Conservation (phyloP, 164 flowering plant species). For the grape (Vitis vinifera) region DNA sequence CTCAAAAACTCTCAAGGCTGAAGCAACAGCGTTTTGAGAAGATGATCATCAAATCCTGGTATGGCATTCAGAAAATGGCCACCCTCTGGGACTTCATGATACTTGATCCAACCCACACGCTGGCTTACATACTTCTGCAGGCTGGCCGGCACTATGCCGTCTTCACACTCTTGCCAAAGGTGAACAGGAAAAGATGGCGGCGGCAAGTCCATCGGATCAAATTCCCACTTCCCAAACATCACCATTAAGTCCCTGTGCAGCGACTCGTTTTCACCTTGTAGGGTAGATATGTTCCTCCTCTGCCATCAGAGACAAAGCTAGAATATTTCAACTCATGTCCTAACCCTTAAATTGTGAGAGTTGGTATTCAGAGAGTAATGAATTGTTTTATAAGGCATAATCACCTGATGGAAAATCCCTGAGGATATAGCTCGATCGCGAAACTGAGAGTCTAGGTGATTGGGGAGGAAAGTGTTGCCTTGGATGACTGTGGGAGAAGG, state of each 20-base stretch:
- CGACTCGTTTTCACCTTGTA: slow-evolving; percentile 14
- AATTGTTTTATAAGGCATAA: neutral
- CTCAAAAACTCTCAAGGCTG: too few species aligned
- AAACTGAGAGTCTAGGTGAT: too few species aligned
- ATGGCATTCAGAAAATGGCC: slow-evolving; percentile 4
- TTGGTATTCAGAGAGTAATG: neutral
- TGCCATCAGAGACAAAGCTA: neutral
- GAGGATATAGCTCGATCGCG: too few species aligned
- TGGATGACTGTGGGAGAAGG: too few species aligned
- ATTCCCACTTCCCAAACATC: slow-evolving; percentile 14
- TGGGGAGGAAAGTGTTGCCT: slow-evolving; percentile 1
- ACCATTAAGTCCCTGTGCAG: slow-evolving; percentile 11
- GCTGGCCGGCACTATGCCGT: slow-evolving; percentile 7
- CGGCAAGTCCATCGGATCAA: slow-evolving; percentile 11
- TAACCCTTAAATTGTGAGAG: too few species aligned
- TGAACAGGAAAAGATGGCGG: slow-evolving; percentile 6
- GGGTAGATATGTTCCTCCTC: neutral
- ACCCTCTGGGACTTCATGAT: slow-evolving; percentile 9
- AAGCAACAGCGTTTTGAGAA: too few species aligned
- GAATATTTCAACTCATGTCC: neutral
- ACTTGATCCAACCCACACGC: slow-evolving; percentile 12
- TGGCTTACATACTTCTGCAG: slow-evolving; percentile 5
- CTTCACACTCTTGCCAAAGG: slow-evolving; percentile 17
- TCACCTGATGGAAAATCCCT: neutral
- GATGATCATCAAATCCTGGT: too few species aligned